These are phyloP conservation scores for Arachnomyces sp. DNA, from an alignment of 2,329 filamentous ascomycete species.

Conservation along the genomic window DNA sequence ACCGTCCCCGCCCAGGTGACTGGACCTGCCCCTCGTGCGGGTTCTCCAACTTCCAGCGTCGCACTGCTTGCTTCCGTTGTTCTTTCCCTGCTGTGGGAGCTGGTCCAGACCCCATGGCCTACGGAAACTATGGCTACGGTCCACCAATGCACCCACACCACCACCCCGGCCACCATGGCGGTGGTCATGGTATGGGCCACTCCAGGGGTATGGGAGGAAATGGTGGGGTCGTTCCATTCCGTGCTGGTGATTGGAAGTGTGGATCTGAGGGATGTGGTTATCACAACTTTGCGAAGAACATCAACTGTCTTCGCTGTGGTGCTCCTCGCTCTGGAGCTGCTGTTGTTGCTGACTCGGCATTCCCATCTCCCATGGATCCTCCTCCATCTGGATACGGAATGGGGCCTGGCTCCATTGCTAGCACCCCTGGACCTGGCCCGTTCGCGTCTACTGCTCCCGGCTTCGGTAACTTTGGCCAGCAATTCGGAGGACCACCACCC, in stretches of 20 bases:
- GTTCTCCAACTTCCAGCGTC: slow-evolving; percentile 98
- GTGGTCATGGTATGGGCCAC: slow-evolving; percentile 50
- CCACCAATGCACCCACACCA: slow-evolving; percentile 71
- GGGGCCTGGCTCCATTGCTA: slow-evolving; percentile 79
- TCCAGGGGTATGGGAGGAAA: slow-evolving; percentile 59
- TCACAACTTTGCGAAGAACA: slow-evolving; percentile 99
- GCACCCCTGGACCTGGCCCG: slow-evolving; percentile 67
- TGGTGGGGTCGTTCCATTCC: slow-evolving; percentile 86
- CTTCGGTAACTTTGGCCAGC: slow-evolving; percentile 63
- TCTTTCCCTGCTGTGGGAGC: slow-evolving; percentile 92
- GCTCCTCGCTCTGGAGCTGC: slow-evolving; percentile 89
- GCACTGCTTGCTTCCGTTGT: slow-evolving; percentile 97
- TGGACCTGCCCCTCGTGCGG: slow-evolving; percentile 99
- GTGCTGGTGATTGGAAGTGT: slow-evolving; percentile 98
- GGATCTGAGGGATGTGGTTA: slow-evolving; percentile 95
- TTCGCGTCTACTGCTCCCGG: slow-evolving; percentile 61
- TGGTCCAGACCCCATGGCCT: slow-evolving; percentile 65
- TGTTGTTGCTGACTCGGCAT: slow-evolving; percentile 87
- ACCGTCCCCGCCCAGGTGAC: slow-evolving; percentile 89
- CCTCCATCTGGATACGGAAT: slow-evolving; percentile 68
- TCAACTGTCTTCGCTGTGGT: slow-evolving; percentile 92
- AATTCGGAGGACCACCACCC: slow-evolving; percentile 61
- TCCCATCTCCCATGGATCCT: slow-evolving; percentile 82
- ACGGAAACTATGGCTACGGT: slow-evolving; percentile 49
- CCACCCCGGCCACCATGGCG: slow-evolving; percentile 58